These are phyloP conservation scores for Trichophyton benhamiae DNA, from an alignment of 2,329 filamentous ascomycete species.

Conservation along the genomic window DNA sequence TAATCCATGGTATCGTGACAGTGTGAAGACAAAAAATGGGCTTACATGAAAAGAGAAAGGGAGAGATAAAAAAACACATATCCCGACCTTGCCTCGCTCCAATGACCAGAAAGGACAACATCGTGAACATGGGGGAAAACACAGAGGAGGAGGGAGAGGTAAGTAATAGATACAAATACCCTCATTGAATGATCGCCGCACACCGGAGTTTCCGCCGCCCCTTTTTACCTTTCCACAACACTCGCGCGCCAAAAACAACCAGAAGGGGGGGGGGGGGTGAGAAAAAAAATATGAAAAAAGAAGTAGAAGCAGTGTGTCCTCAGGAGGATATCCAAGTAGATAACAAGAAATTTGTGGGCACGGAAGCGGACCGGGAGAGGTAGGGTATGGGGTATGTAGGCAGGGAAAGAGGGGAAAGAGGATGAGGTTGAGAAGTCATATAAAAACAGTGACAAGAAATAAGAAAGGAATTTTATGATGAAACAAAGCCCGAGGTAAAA, in stretches of 20 bases:
- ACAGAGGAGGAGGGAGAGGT: neutral
- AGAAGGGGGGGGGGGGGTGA: neutral
- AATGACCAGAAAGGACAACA: neutral
- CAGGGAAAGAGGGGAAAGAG: neutral
- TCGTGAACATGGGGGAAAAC: neutral
- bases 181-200: neutral
- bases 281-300: neutral
- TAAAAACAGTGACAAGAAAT: neutral
- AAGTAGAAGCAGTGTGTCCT: neutral
- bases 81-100: neutral
- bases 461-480: neutral
- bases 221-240: neutral
- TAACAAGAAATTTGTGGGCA: neutral
- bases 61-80: neutral
- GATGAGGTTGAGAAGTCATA: neutral
- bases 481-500: neutral
- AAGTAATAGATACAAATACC: neutral
- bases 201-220: constrained; percentile 1
- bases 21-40: neutral
- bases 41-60: neutral
- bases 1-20: constrained; percentile 5
- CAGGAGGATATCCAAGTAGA: neutral
- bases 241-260: constrained; percentile 1
- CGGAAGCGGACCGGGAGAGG: neutral
- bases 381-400: neutral